Conservation (phyloP, 2,329 filamentous ascomycete genomes). For the Aureobasidium lini region DNA sequence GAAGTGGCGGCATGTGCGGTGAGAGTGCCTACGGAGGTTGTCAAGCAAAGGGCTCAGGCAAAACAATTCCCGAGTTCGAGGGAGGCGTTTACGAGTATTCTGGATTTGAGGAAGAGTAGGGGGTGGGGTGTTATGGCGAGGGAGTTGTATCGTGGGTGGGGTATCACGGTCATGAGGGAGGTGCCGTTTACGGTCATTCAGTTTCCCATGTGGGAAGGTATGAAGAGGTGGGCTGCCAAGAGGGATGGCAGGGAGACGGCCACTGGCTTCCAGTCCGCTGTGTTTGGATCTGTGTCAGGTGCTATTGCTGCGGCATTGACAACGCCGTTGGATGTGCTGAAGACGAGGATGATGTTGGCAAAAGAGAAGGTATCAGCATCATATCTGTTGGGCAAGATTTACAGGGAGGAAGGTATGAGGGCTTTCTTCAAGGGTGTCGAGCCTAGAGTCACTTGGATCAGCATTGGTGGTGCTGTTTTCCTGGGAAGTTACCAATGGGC, state of each 20-base stretch:
- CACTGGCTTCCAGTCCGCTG: conserved; percentile 67
- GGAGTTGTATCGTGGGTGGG: conserved; percentile 87
- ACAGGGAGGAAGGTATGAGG: conserved; percentile 54
- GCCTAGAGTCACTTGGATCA: conserved; percentile 89
- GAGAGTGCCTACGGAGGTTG: conserved; percentile 87
- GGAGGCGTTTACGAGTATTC: conserved; percentile 62
- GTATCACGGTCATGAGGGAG: conserved; percentile 88
- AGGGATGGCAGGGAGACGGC: conserved; percentile 42
- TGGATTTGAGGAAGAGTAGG: conserved; percentile 34
- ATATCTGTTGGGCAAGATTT: conserved; percentile 56
- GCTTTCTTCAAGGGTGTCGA: conserved; percentile 72
- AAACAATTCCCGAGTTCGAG: conserved; percentile 66
- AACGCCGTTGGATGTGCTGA: conserved; percentile 90
- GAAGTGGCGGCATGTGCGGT: conserved; percentile 90
- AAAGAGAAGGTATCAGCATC: conserved; percentile 55
- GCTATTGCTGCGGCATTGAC: conserved; percentile 81
- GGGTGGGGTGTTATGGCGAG: conserved; percentile 56
- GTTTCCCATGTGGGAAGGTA: conserved; percentile 91
- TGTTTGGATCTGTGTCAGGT: conserved; percentile 78
- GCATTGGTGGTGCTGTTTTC: conserved; percentile 88
- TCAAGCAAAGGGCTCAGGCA: conserved; percentile 95
- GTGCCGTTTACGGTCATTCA: conserved; percentile 96
- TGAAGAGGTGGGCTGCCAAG: conserved; percentile 64
- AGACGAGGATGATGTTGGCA: conserved; percentile 92
- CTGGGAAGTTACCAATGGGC: conserved; percentile 88